Percentiles rank a stretch among this genome's conserved stretches.
These are phyloP conservation scores for Monosporascus sp. DNA, from an alignment of 2,329 filamentous ascomycete species.

Conservation along the genomic window DNA sequence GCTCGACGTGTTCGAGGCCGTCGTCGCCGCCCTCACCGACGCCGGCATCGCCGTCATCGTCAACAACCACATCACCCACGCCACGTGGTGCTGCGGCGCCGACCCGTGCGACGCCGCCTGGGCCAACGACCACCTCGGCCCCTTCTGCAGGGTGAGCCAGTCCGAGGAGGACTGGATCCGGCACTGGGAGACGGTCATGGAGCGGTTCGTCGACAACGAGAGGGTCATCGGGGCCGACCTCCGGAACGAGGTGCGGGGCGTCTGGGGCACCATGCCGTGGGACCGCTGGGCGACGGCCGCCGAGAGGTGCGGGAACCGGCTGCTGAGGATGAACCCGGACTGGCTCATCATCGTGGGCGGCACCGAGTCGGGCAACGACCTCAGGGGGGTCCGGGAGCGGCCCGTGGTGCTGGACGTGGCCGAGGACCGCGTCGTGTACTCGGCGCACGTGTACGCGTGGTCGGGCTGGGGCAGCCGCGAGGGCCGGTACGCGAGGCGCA, in stretches of 20 bases:
- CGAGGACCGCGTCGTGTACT: slow-evolving; percentile 56
- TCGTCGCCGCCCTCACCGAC: slow-evolving; percentile 54
- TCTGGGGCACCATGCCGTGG: slow-evolving; percentile 68
- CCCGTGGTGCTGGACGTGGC: slow-evolving; percentile 53
- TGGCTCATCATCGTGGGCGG: slow-evolving; percentile 67
- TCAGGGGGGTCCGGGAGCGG: slow-evolving; percentile 48
- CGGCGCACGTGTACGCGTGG: slow-evolving; percentile 65
- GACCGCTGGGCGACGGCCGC: slow-evolving; percentile 58
- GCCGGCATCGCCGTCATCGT: slow-evolving; percentile 60
- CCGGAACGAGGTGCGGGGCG: slow-evolving; percentile 63
- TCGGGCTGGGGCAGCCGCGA: slow-evolving; percentile 62
- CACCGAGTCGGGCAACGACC: slow-evolving; percentile 62
- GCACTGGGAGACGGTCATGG: slow-evolving; percentile 63
- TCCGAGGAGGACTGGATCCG: slow-evolving; percentile 62
- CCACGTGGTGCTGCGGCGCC: slow-evolving; percentile 65
- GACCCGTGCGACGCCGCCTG: slow-evolving; percentile 64
- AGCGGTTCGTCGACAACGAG: slow-evolving; percentile 51
- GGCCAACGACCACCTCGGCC: slow-evolving; percentile 59
- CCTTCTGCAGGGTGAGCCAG: slow-evolving; percentile 56
- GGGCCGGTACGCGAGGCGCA: slow-evolving; percentile 55
- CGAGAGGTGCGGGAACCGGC: slow-evolving; percentile 56
- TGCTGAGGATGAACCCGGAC: slow-evolving; percentile 54
- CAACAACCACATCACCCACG: slow-evolving; percentile 67
- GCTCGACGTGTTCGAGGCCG: slow-evolving; percentile 57
- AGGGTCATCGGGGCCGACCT: slow-evolving; percentile 63